phyloP scores from a whole-genome alignment of 331 rosid species.

The Arachis monticola region DNA sequence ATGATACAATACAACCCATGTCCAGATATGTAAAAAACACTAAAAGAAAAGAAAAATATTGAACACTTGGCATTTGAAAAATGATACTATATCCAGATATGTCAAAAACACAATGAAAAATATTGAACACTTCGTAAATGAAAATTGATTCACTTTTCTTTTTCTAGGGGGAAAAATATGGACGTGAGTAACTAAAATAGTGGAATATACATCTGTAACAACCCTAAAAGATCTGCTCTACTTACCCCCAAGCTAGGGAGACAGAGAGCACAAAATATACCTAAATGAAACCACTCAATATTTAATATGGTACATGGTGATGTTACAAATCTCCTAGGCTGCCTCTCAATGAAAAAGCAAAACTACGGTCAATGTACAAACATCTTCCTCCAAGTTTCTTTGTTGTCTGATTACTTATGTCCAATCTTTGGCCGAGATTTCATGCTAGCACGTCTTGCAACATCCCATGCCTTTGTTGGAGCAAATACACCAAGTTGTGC shows the following conservation, averaged over 20 bases:
- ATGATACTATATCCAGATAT: not conserved
- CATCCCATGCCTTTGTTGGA: conserved; percentile 98
- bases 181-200: conserved; percentile 25
- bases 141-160: not conserved
- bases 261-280: conserved; percentile 7
- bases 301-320: conserved; percentile 53
- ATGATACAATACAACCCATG: not conserved
- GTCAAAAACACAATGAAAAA: not conserved
- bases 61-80: too few species aligned
- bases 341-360: conserved; percentile 46
- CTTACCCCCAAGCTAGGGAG: not conserved
- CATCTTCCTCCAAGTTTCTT: conserved; percentile 18
- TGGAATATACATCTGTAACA: conserved; percentile 42
- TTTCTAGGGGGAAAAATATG: not conserved
- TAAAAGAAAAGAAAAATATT: too few species aligned
- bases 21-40: too few species aligned
- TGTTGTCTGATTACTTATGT: conserved; percentile 41
- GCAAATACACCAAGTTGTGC: conserved; percentile 77
- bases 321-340: conserved; percentile 60
- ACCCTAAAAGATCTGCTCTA: conserved; percentile 42
- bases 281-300: conserved; percentile 36
- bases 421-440: conserved; percentile 56
- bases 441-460: conserved; percentile 94
- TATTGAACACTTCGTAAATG: not conserved
- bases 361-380: conserved; percentile 58